Base-by-base conservation (phyloP, 257 asterid species). In the Eustoma russellianum region DNA sequence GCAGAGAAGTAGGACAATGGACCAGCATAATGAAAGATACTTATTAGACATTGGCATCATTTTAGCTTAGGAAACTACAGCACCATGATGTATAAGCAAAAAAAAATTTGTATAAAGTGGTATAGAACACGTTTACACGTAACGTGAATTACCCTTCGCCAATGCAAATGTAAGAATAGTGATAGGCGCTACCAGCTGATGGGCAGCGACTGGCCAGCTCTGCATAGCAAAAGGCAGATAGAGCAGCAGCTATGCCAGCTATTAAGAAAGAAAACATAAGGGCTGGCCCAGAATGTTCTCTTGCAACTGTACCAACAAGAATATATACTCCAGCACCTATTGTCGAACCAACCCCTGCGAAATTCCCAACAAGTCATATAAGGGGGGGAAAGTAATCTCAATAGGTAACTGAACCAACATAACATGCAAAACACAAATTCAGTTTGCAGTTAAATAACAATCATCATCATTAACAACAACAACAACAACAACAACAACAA, bases 141-240 rank as follows among this genome's bases (percentile, higher is more conserved):
- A 11, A 17, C 11, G 44, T 35, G 24, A 41, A 17, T 17, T 85
- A 90, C 96, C 95, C 92, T 78, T 91, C 98, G 65, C 98, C 98
- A 16, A 87, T 75, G 1, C 98, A 91, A 43, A 91, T 84, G 82
- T 91, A 91, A 33, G 98, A 80, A 73, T 91, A 91, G 68, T 87
- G 98, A 76, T 91, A 91, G 62, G 98, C 98, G 75, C 98, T 91
- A 56, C 98, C 98, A 70, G 98, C 98, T 15, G 96, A 91, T 33
- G 98, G 98, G 47, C 95, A 91, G 9, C 98, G 94, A 61, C 98
- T 74, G 0, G 95, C 86, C 1, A 91, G 82, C 77, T 91, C 98
- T 3, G 98, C 96, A 64, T 91, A 91, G 70, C 98, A 91, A 69
- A 91, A 74, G 5, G 95, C 98, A 43, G 98, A 91, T 59, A 91